These are phyloP conservation scores for Typha latifolia DNA, from an alignment of 176 grass and related monocot genomes.

Conservation along the genomic window DNA sequence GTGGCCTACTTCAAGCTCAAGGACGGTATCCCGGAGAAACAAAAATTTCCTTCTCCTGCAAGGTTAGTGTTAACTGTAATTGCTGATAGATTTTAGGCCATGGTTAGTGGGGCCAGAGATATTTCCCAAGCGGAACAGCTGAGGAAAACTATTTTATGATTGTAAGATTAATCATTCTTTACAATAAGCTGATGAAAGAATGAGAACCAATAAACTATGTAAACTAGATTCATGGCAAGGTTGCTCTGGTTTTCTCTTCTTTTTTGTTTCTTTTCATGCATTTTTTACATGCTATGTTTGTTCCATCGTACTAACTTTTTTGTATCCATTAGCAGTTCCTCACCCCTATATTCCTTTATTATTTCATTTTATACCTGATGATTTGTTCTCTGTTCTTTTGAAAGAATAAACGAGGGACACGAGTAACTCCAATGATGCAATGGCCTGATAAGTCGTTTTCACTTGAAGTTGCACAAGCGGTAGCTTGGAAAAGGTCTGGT, in stretches of 20 bases:
- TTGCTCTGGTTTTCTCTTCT: no score
- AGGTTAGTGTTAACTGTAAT: slow-evolving; percentile 31
- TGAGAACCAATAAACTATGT: no score
- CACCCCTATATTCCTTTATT: no score
- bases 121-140: no score
- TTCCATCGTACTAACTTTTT: not conserved
- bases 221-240: no score
- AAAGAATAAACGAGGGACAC: slow-evolving; percentile 51
- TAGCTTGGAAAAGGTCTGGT: slow-evolving; percentile 52
- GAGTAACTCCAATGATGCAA: slow-evolving; percentile 49
- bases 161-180: no score
- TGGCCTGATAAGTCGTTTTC: slow-evolving; percentile 80
- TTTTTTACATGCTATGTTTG: not conserved
- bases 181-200: no score
- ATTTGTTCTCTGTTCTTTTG: slow-evolving; percentile 9
- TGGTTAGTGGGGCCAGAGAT: no score
- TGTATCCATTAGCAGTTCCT: no score
- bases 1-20: slow-evolving; percentile 71
- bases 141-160: no score
- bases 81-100: not conserved
- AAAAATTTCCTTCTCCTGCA: slow-evolving; percentile 80
- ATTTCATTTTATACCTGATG: no score
- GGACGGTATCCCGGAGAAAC: slow-evolving; percentile 80
- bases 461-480: slow-evolving; percentile 40
- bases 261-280: not conserved